Evolutionary conservation across 148 eudicot genomes (phyloP).

Genomic region (Diospyros kaki): DNA sequence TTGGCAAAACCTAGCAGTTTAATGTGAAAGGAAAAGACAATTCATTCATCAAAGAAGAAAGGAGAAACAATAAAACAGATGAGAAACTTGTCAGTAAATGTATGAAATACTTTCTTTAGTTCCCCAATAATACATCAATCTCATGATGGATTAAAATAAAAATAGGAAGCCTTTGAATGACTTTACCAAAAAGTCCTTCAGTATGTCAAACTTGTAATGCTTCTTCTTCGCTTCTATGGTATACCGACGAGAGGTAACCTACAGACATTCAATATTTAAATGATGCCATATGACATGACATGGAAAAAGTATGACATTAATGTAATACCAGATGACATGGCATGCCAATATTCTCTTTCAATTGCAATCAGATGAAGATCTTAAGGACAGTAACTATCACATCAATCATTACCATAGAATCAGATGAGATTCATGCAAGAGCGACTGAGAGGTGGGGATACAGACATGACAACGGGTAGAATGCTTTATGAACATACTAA

Average conservation of each 20-base stretch:
- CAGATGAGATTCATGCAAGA: background rate
- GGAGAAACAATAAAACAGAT: background rate
- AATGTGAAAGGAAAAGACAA: background rate
- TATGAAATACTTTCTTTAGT: background rate
- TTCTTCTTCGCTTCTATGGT: constrained; percentile 81
- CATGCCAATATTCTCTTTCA: background rate
- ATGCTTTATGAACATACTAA: too few relatives aligned
- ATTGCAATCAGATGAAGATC: background rate
- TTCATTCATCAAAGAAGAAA: background rate
- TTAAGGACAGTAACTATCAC: background rate
- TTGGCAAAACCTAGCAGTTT: constrained; percentile 73
- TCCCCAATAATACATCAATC: constrained; percentile 7
- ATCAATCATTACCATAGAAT: background rate
- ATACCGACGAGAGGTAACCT: constrained; percentile 90
- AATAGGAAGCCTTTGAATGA: constrained; percentile 1
- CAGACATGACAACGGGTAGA: too few relatives aligned
- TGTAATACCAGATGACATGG: background rate
- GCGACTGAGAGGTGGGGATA: too few relatives aligned
- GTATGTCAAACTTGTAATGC: constrained; percentile 80
- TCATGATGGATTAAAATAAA: background rate
- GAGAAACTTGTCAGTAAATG: background rate
- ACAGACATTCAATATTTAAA: constrained; percentile 7
- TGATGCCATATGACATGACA: background rate
- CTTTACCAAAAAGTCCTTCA: constrained; percentile 71
- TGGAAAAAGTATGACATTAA: too few relatives aligned